A percentile compares a stretch with the other conserved stretches of the same genome.
These are phyloP conservation scores for Melocanna baccifera DNA, from an alignment of 176 grass and related monocot species.

Conservation along the genomic window DNA sequence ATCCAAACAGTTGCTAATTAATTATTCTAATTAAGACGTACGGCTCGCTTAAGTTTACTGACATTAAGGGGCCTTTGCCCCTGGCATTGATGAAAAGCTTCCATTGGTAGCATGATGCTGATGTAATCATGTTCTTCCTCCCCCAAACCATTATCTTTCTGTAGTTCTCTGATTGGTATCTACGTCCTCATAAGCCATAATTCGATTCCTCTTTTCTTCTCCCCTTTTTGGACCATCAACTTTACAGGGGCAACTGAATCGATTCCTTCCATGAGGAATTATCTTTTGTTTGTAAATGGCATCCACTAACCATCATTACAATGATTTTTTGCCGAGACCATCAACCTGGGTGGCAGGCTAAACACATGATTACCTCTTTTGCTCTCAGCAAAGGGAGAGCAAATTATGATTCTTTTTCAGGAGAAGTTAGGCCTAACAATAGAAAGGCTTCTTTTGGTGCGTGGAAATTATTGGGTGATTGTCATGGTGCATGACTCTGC, in stretches of 20 bases:
- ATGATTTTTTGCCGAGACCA: neutral
- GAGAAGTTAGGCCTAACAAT: neutral
- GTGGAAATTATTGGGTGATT: neutral
- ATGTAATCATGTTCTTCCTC: constrained; percentile 1
- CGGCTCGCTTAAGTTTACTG: constrained; percentile 20
- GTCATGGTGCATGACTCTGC: neutral
- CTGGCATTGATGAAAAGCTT: neutral
- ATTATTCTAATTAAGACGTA: neutral
- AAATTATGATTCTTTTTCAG: neutral
- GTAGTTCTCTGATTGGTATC: neutral
- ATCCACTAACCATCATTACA: constrained; percentile 12
- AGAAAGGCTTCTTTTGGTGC: neutral
- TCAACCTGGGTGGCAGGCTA: neutral
- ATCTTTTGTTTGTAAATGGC: neutral
- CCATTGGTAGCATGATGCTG: neutral
- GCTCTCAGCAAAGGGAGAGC: neutral
- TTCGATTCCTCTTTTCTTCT: neutral
- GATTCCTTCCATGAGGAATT: neutral
- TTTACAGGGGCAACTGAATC: neutral
- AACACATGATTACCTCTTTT: constrained; percentile 31
- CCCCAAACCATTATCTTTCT: neutral
- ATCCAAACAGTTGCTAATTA: neutral
- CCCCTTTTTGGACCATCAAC: neutral
- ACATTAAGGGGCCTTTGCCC: neutral
- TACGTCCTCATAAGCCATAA: neutral